Conservation (phyloP, 1,284 basidiomycete genomes). For the Cryptococcus sp. region DNA sequence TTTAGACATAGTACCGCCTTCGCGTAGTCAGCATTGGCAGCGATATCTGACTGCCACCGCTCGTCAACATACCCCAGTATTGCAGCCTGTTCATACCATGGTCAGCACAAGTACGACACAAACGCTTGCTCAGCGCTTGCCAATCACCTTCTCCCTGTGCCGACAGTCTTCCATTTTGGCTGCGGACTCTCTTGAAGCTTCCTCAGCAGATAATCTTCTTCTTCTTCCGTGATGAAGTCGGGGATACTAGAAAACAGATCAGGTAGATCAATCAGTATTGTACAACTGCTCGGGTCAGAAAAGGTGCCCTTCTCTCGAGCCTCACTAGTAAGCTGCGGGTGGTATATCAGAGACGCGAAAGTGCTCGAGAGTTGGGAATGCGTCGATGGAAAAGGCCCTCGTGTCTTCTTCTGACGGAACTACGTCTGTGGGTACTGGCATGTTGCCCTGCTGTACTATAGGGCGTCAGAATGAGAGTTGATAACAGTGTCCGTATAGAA, state of each 20-base stretch:
- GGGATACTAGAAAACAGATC: constrained; percentile 60
- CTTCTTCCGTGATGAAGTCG: constrained; percentile 71
- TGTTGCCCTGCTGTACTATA: background rate
- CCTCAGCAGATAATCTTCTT: constrained; percentile 71
- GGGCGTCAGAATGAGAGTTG: no score
- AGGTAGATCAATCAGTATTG: background rate
- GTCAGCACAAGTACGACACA: background rate
- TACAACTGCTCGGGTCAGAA: background rate
- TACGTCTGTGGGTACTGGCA: constrained; percentile 1
- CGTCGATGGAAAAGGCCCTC: background rate
- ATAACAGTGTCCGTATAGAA: no score
- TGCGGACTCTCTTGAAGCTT: constrained; percentile 77
- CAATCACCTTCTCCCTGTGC: constrained; percentile 65
- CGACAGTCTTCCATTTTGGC: constrained; percentile 77
- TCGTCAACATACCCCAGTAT: constrained; percentile 62
- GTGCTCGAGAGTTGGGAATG: constrained; percentile 19
- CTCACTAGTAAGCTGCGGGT: constrained; percentile 37
- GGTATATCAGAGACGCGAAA: constrained; percentile 26
- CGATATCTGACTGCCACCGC: background rate
- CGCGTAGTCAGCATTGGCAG: background rate
- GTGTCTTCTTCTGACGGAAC: background rate
- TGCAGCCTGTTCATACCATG: constrained; percentile 57
- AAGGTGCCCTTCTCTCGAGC: background rate
- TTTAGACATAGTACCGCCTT: constrained; percentile 47
- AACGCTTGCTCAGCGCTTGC: background rate